Conservation (phyloP, 768 basidiomycete genomes). For the Suillus fuscotomentosus region DNA sequence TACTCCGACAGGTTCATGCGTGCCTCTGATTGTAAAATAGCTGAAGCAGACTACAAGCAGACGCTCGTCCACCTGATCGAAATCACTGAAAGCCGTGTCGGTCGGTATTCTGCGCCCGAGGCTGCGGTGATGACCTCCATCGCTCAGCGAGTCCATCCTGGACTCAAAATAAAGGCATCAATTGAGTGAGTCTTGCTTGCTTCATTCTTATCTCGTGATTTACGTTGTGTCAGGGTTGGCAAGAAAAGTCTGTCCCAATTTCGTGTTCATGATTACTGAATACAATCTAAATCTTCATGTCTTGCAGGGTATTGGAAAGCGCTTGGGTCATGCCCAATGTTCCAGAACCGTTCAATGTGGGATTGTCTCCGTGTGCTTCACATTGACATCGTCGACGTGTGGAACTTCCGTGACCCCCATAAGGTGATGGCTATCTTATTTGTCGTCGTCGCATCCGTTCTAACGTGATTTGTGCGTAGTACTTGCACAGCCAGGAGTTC, state of each 20-base stretch:
- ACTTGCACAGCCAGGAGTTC: too few relatives aligned
- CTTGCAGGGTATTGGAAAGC: constrained; percentile 18
- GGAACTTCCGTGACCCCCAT: constrained; percentile 15
- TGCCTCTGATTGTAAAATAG: too few relatives aligned
- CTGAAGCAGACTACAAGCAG: not conserved
- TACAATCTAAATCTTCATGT: not conserved
- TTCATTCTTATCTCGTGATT: not conserved
- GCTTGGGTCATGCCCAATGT: constrained; percentile 11
- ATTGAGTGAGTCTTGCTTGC: constrained; percentile 1
- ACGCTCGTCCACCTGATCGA: not conserved
- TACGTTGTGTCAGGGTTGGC: not conserved
- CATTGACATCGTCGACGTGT: constrained; percentile 15
- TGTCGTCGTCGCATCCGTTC: too few relatives aligned
- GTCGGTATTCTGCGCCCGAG: not conserved
- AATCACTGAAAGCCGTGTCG: not conserved
- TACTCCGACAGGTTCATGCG: not conserved
- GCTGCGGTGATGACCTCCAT: not conserved
- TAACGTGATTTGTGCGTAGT: too few relatives aligned
- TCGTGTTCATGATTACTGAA: not conserved
- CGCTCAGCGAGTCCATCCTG: constrained; percentile 1
- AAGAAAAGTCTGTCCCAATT: constrained; percentile 8
- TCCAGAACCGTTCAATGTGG: not conserved
- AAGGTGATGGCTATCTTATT: not conserved
- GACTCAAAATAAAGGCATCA: constrained; percentile 3
- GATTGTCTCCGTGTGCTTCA: constrained; percentile 17